Conservation (phyloP, 1,284 basidiomycete species). For the Trichosporon inkin region DNA sequence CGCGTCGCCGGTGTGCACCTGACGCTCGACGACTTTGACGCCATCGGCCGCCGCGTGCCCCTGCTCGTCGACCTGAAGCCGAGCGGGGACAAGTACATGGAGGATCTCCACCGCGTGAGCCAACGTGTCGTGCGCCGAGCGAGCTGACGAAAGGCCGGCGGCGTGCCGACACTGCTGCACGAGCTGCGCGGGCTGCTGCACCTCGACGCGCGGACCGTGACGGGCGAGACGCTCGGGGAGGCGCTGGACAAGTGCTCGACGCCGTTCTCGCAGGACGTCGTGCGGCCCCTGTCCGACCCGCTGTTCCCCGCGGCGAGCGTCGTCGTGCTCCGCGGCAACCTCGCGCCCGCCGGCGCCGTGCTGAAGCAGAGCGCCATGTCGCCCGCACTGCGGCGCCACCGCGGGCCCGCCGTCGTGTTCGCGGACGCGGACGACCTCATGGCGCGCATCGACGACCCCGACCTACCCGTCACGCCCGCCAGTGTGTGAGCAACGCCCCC, state of each 20-base stretch:
- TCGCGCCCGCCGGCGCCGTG: slow-evolving; percentile 42
- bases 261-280: slow-evolving; percentile 36
- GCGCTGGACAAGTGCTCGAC: slow-evolving; percentile 32
- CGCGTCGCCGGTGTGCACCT: slow-evolving; percentile 46
- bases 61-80: slow-evolving; percentile 53
- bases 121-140: rapidly evolving
- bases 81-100: slow-evolving; percentile 51
- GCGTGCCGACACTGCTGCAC: slow-evolving; percentile 44
- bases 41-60: slow-evolving; percentile 48
- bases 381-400: slow-evolving; percentile 27
- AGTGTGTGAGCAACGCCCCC: slow-evolving; percentile 25
- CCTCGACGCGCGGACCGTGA: slow-evolving; percentile 42
- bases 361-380: slow-evolving; percentile 45
- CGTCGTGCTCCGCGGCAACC: slow-evolving; percentile 43
- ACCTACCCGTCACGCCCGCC: slow-evolving; percentile 31
- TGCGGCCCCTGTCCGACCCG: slow-evolving; percentile 37
- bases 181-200: slow-evolving; percentile 34
- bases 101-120: slow-evolving; percentile 49
- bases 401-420: slow-evolving; percentile 42
- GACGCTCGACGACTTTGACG: slow-evolving; percentile 50
- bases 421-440: slow-evolving; percentile 34
- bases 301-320: slow-evolving; percentile 34
- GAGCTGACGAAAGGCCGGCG: slow-evolving; percentile 41
- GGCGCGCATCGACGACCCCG: slow-evolving; percentile 37
- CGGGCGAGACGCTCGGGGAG: slow-evolving; percentile 44